Conservation (phyloP, 2,329 filamentous ascomycete genomes). For the Pestalotiopsis sp. region DNA sequence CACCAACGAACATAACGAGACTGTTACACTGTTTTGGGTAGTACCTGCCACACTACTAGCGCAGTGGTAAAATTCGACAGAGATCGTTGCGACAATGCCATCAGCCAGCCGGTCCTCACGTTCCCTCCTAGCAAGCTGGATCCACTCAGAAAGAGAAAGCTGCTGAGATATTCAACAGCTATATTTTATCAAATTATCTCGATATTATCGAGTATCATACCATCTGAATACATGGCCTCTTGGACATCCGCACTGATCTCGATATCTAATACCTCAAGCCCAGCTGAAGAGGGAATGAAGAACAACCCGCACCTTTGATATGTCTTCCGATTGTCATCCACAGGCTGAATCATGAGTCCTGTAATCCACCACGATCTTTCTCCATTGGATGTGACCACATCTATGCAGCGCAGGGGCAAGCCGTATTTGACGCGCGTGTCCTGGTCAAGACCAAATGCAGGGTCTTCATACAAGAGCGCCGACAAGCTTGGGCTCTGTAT, state of each 20-base stretch:
- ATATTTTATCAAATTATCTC: neutral
- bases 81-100: no score
- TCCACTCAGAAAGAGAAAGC: no score
- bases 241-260: neutral
- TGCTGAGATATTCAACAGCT: no score
- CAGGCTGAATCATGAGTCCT: conserved; percentile 1
- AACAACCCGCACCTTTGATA: conserved; percentile 3
- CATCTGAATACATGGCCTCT: neutral
- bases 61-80: no score
- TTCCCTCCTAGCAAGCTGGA: no score
- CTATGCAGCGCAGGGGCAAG: neutral
- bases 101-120: no score
- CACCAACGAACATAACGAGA: no score
- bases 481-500: neutral
- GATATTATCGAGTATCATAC: neutral
- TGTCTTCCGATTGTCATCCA: neutral
- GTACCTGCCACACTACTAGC: no score
- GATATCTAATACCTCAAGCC: neutral
- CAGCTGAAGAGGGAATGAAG: neutral
- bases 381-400: neutral
- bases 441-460: neutral
- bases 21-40: no score
- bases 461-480: neutral
- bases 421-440: no score
- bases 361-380: conserved; percentile 2